Percentiles rank a stretch among this genome's conserved stretches.
These are phyloP conservation scores for Talaromyces funiculosus DNA, from an alignment of 2,329 filamentous ascomycete genomes.

Conservation along the genomic window DNA sequence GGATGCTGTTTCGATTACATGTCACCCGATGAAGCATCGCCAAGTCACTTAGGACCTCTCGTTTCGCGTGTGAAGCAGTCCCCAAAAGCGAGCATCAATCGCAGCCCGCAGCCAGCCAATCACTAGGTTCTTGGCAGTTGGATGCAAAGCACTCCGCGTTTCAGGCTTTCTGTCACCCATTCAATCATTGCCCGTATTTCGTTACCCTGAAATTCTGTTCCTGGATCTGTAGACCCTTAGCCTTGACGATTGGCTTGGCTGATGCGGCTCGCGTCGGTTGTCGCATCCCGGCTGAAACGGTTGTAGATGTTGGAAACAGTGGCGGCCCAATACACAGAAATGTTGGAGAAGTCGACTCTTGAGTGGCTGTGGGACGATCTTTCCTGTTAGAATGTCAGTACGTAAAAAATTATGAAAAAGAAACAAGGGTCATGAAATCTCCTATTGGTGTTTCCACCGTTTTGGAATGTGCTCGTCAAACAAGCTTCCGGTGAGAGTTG, in stretches of 20 bases:
- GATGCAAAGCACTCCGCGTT: neutral
- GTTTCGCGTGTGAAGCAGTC: neutral
- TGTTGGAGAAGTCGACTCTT: neutral
- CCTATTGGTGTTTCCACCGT: neutral
- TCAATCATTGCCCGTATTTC: neutral
- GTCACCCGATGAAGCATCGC: neutral
- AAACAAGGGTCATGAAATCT: neutral
- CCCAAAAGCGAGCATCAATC: neutral
- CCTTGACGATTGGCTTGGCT: neutral
- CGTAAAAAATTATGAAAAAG: neutral
- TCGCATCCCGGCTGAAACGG: neutral
- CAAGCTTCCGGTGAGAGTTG: conserved; percentile 7
- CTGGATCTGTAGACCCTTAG: neutral
- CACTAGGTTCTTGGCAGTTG: neutral
- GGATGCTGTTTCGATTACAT: neutral
- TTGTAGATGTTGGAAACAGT: neutral
- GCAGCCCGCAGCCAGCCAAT: neutral
- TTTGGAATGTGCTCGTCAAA: conserved; percentile 6
- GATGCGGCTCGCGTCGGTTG: neutral
- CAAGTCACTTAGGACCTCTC: neutral
- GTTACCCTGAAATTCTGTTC: neutral
- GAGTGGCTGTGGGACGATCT: neutral
- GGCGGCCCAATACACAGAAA: neutral
- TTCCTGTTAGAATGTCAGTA: neutral
- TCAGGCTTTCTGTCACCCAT: neutral